These are phyloP conservation scores for Euptelea pleiosperma DNA, from an alignment of 164 flowering plant genomes.

Conservation along the genomic window DNA sequence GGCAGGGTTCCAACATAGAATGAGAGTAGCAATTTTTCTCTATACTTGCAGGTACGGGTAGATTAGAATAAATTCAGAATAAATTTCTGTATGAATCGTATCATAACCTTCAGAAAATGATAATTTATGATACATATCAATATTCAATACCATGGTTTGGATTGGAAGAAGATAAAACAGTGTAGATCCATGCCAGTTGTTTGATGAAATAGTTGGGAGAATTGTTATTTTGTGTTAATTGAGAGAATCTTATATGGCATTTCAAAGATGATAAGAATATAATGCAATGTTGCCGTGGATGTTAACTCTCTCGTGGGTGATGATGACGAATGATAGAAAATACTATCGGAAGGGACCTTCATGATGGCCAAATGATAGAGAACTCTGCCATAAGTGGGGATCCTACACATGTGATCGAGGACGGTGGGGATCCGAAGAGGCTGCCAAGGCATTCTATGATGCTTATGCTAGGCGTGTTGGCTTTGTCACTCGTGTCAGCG, in stretches of 20 bases:
- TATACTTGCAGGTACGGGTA: too few relatives aligned
- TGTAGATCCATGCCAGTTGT: not conserved
- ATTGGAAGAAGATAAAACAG: not conserved
- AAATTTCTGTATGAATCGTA: too few relatives aligned
- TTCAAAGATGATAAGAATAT: not conserved
- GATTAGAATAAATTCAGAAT: too few relatives aligned
- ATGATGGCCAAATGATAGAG: conserved; percentile 1
- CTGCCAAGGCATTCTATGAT: conserved; percentile 18
- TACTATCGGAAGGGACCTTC: not conserved
- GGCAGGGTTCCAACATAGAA: too few relatives aligned
- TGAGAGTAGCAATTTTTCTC: too few relatives aligned
- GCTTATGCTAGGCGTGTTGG: conserved; percentile 39
- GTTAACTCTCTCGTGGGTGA: conserved; percentile 9
- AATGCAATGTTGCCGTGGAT: conserved; percentile 17
- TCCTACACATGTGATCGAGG: not conserved
- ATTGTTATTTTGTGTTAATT: too few relatives aligned
- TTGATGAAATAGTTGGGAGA: too few relatives aligned
- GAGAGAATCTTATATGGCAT: not conserved
- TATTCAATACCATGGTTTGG: too few relatives aligned
- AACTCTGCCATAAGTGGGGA: not conserved
- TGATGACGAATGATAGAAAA: conserved; percentile 14
- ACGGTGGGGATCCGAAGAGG: conserved; percentile 2
- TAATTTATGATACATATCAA: too few relatives aligned
- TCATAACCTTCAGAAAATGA: too few relatives aligned
- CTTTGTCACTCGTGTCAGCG: conserved; percentile 35